Conservation (phyloP, 2,329 filamentous ascomycete genomes). For the Aspergillus flavus region DNA sequence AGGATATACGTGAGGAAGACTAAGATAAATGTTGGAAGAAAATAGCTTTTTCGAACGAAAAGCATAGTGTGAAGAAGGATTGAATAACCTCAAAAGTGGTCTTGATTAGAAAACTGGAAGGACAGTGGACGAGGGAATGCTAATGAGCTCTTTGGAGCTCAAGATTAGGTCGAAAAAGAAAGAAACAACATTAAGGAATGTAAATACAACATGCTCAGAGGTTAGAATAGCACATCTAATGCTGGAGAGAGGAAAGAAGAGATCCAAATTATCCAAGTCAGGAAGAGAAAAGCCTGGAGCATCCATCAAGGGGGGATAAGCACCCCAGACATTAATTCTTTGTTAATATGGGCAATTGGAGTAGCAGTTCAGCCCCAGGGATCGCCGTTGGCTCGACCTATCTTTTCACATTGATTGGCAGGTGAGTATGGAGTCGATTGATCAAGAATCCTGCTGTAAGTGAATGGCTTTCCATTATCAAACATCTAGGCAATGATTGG, state of each 20-base stretch:
- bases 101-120: neutral
- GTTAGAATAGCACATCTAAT: neutral
- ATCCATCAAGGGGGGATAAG: slow-evolving; percentile 1
- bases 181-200: slow-evolving; percentile 4
- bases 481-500: slow-evolving; percentile 15
- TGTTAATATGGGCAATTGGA: slow-evolving; percentile 1
- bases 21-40: slow-evolving; percentile 29
- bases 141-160: slow-evolving; percentile 8
- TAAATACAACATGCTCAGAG: slow-evolving; percentile 8
- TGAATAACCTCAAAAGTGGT: neutral
- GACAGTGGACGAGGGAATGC: neutral
- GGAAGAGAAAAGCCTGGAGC: slow-evolving; percentile 1
- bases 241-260: neutral
- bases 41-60: slow-evolving; percentile 28
- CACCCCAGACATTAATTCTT: neutral
- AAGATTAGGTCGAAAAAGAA: neutral
- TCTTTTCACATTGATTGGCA: slow-evolving; percentile 10
- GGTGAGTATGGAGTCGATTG: slow-evolving; percentile 7
- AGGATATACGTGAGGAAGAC: slow-evolving; percentile 27
- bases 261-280: neutral
- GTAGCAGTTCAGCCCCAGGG: slow-evolving; percentile 13
- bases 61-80: slow-evolving; percentile 25
- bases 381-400: slow-evolving; percentile 17
- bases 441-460: slow-evolving; percentile 13
- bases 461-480: slow-evolving; percentile 11